These are phyloP conservation scores for Zoysia japonica DNA, from an alignment of 176 grass and related monocot genomes.

Conservation along the genomic window DNA sequence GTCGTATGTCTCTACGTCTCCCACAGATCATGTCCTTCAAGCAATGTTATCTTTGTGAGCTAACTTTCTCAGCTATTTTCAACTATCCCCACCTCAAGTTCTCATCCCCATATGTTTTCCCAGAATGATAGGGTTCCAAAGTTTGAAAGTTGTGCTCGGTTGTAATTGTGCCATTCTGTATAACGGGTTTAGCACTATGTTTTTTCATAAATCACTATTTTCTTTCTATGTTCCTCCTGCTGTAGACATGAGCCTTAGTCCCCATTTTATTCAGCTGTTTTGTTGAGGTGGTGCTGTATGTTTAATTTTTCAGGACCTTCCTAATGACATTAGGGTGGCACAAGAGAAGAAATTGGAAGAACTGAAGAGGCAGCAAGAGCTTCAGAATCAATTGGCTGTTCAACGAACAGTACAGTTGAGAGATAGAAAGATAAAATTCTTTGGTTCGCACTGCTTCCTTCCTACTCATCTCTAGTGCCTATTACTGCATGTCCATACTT, in stretches of 20 bases:
- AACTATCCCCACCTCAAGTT: background rate
- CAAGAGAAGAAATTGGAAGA: slow-evolving; percentile 97
- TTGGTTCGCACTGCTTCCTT: slow-evolving; percentile 50
- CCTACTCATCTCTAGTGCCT: slow-evolving; percentile 6
- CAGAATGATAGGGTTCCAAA: background rate
- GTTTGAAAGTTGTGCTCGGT: background rate
- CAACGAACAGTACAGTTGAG: slow-evolving; percentile 75
- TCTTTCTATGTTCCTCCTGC: background rate
- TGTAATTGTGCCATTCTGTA: slow-evolving; percentile 13
- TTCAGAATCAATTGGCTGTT: slow-evolving; percentile 69
- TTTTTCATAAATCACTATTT: background rate
- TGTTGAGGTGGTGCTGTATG: slow-evolving; percentile 26
- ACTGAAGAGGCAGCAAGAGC: slow-evolving; percentile 85
- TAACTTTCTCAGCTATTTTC: background rate
- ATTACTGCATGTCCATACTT: slow-evolving; percentile 24
- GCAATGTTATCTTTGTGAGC: background rate
- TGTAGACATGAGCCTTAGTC: slow-evolving; percentile 3
- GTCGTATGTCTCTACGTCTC: background rate
- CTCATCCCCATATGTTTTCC: background rate
- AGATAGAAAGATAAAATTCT: slow-evolving; percentile 94
- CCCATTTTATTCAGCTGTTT: slow-evolving; percentile 3
- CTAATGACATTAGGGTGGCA: slow-evolving; percentile 71
- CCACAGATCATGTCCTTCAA: background rate
- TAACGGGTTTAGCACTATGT: background rate
- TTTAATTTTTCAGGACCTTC: slow-evolving; percentile 67